Evolutionary conservation across 2,329 filamentous ascomycete genomes (phyloP), one percentile per base, ranked within the genome.

Genomic region (Paecilomyces niveus): DNA sequence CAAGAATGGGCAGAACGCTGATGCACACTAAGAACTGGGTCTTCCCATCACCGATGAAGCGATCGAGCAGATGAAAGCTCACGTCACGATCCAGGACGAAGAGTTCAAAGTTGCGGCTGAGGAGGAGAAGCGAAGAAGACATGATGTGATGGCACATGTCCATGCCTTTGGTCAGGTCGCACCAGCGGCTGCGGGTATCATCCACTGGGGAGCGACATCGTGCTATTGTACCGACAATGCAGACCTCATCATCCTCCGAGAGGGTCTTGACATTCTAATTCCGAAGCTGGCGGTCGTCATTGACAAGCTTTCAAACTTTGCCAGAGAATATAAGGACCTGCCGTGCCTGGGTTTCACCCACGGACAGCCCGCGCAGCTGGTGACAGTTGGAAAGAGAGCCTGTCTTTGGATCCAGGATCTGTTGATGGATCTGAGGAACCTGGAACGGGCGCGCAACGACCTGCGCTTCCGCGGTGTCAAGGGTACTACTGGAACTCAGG

Each of bases 271-370:
- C 65, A 76, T 96, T n/a, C 72, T 96, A 3, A 78, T 89, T 8
- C 85, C 85, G 35, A 95, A 92, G 75, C 76, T 96, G 6, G 90
- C 90, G 56, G 90, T 86, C 65, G 87, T 92, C 57, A 87, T 96
- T 63, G 77, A 84, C 62, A 92, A 92, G 74, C 80, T 96, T 29
- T 80, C 83, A 24, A 72, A 80, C 32, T 94, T 96, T 71, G 88
- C 91, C 4, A 71, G 87, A 60, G 71, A 92, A 70, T 87, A 87
- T 80, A 91, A 91, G 76, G 81, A 83, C 58, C 76, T 87, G 63
- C 88, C 90, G 1, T 88, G 87, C 26, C 81, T 94, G 3, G 88
- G 84, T 7, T 94, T 88, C 76, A 95, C 90, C 7, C 89, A 93
- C 73, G 80, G 85, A 53, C 74, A 77, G 65, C 73, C 76, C 18